Conservation (phyloP, 2,329 filamentous ascomycete genomes). For the Aspergillus brunneoviolaceus region DNA sequence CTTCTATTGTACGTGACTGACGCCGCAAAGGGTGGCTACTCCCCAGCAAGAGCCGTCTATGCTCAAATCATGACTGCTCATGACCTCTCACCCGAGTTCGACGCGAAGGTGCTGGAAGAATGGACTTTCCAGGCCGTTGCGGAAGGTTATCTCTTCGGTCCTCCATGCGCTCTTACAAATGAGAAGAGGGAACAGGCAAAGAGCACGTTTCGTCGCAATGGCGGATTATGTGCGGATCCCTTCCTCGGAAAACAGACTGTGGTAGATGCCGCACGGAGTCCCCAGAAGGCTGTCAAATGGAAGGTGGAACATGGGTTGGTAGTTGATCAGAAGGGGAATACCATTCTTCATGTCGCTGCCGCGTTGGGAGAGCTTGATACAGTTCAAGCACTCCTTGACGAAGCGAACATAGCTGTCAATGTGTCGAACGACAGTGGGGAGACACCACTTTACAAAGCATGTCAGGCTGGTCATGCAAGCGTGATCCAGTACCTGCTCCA, state of each 20-base stretch:
- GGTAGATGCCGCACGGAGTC: conserved; percentile 13
- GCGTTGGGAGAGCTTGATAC: conserved; percentile 18
- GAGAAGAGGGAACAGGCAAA: conserved; percentile 17
- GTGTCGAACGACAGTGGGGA: conserved; percentile 27
- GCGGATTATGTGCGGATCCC: conserved; percentile 26
- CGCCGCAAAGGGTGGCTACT: conserved; percentile 21
- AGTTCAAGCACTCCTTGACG: conserved; percentile 19
- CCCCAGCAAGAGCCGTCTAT: conserved; percentile 28
- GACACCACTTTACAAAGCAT: conserved; percentile 30
- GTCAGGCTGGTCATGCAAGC: conserved; percentile 26
- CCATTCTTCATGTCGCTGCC: conserved; percentile 27
- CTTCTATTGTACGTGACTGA: conserved; percentile 25
- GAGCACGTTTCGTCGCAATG: conserved; percentile 20
- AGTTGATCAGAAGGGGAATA: conserved; percentile 27
- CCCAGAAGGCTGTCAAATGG: conserved; percentile 3
- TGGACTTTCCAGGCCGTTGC: conserved; percentile 27
- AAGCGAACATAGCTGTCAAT: conserved; percentile 16
- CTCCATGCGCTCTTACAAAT: not conserved
- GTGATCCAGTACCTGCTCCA: conserved; percentile 26
- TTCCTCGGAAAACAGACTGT: conserved; percentile 21
- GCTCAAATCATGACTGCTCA: conserved; percentile 28
- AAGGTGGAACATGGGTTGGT: conserved; percentile 15
- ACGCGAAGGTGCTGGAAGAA: conserved; percentile 16
- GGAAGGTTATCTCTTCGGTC: conserved; percentile 25
- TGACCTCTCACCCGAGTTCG: conserved; percentile 17